A percentile compares a stretch with the other conserved stretches of the same genome.
These are phyloP conservation scores for Verbena officinalis DNA, from an alignment of 257 asterid genomes.

Conservation along the genomic window DNA sequence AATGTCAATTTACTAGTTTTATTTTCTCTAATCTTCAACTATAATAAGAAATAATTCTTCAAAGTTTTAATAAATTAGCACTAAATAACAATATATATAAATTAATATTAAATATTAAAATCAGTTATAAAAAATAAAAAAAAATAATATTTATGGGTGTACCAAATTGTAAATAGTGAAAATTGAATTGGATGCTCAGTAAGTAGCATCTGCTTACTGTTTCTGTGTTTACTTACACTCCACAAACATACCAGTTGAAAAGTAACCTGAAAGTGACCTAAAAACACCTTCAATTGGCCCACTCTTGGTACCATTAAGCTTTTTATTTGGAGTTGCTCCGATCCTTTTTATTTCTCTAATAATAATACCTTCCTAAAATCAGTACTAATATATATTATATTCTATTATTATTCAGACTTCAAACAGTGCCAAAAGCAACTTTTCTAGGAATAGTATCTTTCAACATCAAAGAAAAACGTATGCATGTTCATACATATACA, in stretches of 20 bases:
- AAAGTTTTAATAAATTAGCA: too few species aligned
- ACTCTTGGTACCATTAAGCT: not conserved
- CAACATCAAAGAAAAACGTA: not conserved
- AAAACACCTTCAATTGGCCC: not conserved
- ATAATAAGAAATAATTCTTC: too few species aligned
- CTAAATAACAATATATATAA: too few species aligned
- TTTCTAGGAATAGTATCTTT: not conserved
- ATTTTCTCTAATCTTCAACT: too few species aligned
- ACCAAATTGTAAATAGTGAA: not conserved
- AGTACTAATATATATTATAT: not conserved
- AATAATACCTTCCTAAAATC: not conserved
- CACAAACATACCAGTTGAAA: conserved; percentile 12
- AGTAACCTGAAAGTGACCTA: conserved; percentile 16
- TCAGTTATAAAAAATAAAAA: too few species aligned
- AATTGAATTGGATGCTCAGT: not conserved
- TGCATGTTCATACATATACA: not conserved
- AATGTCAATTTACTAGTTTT: too few species aligned
- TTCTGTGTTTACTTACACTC: conserved; percentile 23
- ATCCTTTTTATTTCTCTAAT: not conserved
- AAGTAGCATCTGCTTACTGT: not conserved
- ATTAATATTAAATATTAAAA: too few species aligned
- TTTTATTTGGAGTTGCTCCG: not conserved
- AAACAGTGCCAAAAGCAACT: not conserved
- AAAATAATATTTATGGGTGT: too few species aligned
- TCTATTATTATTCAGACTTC: not conserved